These are phyloP conservation scores for Backusella parvicylindrica DNA, from an alignment of 192 early-diverging fungal genomes.

Conservation along the genomic window DNA sequence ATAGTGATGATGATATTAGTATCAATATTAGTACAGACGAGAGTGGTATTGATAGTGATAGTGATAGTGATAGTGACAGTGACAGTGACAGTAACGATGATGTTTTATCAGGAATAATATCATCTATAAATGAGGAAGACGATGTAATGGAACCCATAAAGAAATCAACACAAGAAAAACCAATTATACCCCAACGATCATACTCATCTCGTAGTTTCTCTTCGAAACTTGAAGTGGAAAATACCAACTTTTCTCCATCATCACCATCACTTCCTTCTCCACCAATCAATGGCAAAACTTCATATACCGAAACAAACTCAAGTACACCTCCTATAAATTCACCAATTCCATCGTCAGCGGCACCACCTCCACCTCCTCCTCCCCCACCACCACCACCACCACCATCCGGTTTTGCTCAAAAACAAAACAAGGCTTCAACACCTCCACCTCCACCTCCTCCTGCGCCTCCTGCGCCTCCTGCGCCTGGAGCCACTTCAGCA, in stretches of 20 bases:
- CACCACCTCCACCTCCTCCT: constrained; percentile 14
- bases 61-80: background rate
- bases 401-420: background rate
- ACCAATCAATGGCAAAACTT: background rate
- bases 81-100: background rate
- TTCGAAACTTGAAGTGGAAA: background rate
- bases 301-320: background rate
- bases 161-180: background rate
- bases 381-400: constrained; percentile 21
- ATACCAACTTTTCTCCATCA: background rate
- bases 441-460: background rate
- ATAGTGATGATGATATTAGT: background rate
- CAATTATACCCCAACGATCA: constrained; percentile 1
- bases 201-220: background rate
- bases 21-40: background rate
- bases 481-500: background rate
- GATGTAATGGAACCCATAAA: background rate
- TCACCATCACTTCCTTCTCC: background rate
- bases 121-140: constrained; percentile 4
- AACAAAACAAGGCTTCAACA: background rate
- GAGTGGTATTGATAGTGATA: background rate
- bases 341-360: constrained; percentile 2
- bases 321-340: background rate
- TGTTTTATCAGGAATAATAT: background rate
- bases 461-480: background rate